Conservation (phyloP, 2,329 filamentous ascomycete species). For the Fusarium sulawesiense region DNA sequence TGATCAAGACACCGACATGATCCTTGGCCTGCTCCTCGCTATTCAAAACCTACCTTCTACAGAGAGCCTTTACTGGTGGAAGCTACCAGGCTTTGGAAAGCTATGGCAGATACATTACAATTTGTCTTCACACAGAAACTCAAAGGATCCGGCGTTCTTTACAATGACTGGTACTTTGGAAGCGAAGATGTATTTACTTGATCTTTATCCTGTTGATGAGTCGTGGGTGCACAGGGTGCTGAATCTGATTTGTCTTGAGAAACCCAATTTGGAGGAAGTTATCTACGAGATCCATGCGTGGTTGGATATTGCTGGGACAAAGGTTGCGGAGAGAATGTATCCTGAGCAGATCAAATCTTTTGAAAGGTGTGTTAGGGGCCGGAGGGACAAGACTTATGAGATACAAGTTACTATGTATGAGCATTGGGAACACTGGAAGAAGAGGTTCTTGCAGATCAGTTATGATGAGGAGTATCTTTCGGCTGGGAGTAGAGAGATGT, state of each 20-base stretch:
- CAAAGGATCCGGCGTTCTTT: too few relatives aligned
- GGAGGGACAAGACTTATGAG: accelerated
- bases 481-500: not conserved
- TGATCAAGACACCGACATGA: too few relatives aligned
- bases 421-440: slow-evolving; percentile 26
- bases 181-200: slow-evolving; percentile 6
- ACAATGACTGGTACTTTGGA: not conserved
- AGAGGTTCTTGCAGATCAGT: not conserved
- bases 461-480: not conserved
- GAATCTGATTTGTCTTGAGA: not conserved
- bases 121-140: too few relatives aligned
- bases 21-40: not conserved
- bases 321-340: not conserved
- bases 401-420: slow-evolving; percentile 6
- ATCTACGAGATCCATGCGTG: slow-evolving; percentile 7
- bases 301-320: not conserved
- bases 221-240: slow-evolving; percentile 1
- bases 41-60: not conserved
- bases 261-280: accelerated
- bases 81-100: accelerated
- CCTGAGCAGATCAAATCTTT: not conserved
- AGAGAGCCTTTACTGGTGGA: not conserved
- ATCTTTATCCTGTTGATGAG: not conserved
- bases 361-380: not conserved
- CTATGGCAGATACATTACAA: not conserved